phyloP scores from a whole-genome alignment of 164 flowering plant species.

The Pachysandra terminalis region DNA sequence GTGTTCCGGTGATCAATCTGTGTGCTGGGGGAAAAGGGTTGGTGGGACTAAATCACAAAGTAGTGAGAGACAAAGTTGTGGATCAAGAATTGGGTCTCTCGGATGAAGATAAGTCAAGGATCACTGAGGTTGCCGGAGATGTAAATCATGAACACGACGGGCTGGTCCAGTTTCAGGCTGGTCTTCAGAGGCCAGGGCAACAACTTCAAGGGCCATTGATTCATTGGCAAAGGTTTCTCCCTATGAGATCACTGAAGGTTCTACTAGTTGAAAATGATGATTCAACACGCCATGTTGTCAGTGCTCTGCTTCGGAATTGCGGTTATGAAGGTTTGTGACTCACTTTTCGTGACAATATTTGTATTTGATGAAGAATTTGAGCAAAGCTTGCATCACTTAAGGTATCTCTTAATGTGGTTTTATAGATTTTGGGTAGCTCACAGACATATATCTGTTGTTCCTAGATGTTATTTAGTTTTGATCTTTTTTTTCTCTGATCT shows the following conservation, averaged over 20 bases:
- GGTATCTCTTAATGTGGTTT: no score
- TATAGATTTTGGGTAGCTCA: no score
- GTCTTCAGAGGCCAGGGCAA: constrained; percentile 33
- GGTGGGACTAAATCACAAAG: constrained; percentile 33
- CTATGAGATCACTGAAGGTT: constrained; percentile 48
- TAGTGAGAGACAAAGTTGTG: constrained; percentile 32
- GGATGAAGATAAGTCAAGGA: constrained; percentile 42
- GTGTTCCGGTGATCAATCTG: constrained; percentile 32
- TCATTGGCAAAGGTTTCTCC: constrained; percentile 66
- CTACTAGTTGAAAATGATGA: constrained; percentile 66
- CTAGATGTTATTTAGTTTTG: no score
- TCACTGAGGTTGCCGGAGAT: constrained; percentile 24
- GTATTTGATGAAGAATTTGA: not conserved
- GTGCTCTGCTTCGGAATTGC: constrained; percentile 62
- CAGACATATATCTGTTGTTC: no score
- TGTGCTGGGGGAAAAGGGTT: constrained; percentile 29
- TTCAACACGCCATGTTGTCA: constrained; percentile 61
- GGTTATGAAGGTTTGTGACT: constrained; percentile 55
- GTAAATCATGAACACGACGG: constrained; percentile 17
- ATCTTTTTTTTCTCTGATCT: no score
- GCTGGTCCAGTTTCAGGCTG: constrained; percentile 17
- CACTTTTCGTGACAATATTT: not conserved
- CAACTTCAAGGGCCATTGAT: constrained; percentile 46
- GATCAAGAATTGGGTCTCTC: constrained; percentile 44
- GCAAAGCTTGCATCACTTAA: no score